Evolutionary conservation across 495 filamentous ascomycete genomes (phyloP).

Genomic region (Pseudoneurospora amorphoporcata): DNA sequence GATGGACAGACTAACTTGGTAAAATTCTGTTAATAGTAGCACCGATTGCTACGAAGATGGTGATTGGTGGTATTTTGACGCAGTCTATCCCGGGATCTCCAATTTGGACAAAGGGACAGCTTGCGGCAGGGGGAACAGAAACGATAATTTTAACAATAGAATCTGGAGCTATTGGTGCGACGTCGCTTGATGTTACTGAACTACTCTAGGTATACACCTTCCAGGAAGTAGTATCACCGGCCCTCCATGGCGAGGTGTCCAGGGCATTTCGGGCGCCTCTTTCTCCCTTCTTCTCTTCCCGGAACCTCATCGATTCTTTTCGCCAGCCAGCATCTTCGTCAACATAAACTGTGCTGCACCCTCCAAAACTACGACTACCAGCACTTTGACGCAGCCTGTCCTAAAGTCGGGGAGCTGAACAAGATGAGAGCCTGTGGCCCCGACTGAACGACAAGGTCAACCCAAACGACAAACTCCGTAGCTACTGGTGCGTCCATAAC

Average conservation of each 20-base stretch:
- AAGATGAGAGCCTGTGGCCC: not conserved
- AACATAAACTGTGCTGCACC: not conserved
- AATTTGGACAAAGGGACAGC: not conserved
- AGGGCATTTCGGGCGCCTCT: not conserved
- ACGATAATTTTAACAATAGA: not conserved
- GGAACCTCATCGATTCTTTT: not conserved
- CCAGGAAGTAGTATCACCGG: not conserved
- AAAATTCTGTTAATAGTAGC: not conserved
- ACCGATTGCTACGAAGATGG: not conserved
- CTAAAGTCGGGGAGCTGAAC: not conserved
- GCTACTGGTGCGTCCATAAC: not conserved
- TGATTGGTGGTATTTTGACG: not conserved
- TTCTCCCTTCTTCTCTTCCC: not conserved
- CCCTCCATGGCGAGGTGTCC: not conserved
- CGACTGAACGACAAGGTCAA: not conserved
- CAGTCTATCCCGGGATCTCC: not conserved
- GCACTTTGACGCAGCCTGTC: not conserved
- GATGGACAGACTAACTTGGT: not conserved
- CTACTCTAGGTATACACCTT: not conserved
- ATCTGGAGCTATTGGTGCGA: not conserved
- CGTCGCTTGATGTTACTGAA: not conserved
- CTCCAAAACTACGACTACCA: not conserved
- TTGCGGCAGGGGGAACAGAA: not conserved
- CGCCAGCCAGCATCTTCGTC: not conserved
- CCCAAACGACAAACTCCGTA: not conserved